phyloP scores from a whole-genome alignment of 768 basidiomycete species.

The Hygrocybe coccinea region DNA sequence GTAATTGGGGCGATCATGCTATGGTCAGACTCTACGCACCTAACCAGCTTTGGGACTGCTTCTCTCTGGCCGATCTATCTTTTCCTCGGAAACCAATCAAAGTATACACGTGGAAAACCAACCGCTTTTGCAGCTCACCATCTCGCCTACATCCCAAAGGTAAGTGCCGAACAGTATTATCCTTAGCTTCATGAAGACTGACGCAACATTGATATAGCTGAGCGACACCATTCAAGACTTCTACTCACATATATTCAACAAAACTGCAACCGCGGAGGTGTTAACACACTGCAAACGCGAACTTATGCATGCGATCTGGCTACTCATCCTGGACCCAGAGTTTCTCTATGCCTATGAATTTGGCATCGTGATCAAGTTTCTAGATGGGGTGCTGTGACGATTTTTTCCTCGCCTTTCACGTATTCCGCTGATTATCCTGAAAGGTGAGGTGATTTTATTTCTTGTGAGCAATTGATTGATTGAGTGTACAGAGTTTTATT shows the following conservation, averaged over 20 bases:
- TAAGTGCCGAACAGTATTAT: neutral
- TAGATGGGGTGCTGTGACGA: neutral
- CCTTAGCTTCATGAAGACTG: neutral
- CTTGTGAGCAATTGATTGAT: neutral
- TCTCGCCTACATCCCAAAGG: slow-evolving; percentile 29
- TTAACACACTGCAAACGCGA: slow-evolving; percentile 22
- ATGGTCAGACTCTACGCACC: slow-evolving; percentile 27
- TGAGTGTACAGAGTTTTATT: slow-evolving; percentile 17
- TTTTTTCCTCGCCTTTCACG: slow-evolving; percentile 13
- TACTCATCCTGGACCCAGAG: slow-evolving; percentile 4
- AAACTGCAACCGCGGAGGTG: slow-evolving; percentile 1
- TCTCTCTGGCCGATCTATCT: slow-evolving; percentile 34
- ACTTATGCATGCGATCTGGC: slow-evolving; percentile 3
- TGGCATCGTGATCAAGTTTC: slow-evolving; percentile 2
- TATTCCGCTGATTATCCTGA: slow-evolving; percentile 32
- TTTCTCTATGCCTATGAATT: slow-evolving; percentile 20
- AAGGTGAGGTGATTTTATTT: slow-evolving; percentile 16
- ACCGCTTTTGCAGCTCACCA: slow-evolving; percentile 19
- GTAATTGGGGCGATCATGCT: slow-evolving; percentile 21
- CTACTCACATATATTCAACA: neutral
- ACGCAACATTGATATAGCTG: slow-evolving; percentile 1
- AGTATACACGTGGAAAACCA: slow-evolving; percentile 26
- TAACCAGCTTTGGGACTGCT: slow-evolving; percentile 24
- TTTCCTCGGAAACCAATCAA: slow-evolving; percentile 32
- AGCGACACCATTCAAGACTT: slow-evolving; percentile 8